These are phyloP conservation scores for Aspergillus cavernicola DNA, from an alignment of 495 filamentous ascomycete genomes.

Conservation along the genomic window DNA sequence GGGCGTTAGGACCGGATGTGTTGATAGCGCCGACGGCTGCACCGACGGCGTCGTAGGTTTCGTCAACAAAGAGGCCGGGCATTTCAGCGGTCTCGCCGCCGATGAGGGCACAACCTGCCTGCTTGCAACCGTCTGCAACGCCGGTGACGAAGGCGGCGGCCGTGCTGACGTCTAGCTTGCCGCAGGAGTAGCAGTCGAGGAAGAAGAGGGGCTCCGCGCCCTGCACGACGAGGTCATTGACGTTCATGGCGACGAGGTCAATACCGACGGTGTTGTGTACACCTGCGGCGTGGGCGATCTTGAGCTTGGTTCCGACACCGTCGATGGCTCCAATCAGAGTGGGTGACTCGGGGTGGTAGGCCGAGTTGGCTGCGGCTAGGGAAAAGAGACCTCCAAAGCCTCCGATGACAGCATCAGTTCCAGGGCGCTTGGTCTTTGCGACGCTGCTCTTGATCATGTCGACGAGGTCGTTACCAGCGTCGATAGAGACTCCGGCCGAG, in stretches of 20 bases:
- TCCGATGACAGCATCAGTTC: slow-evolving; percentile 86
- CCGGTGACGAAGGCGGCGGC: slow-evolving; percentile 81
- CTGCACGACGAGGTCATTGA: slow-evolving; percentile 94
- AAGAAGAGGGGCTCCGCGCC: slow-evolving; percentile 92
- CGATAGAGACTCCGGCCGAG: slow-evolving; percentile 86
- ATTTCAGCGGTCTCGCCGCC: slow-evolving; percentile 98
- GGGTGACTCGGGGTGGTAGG: slow-evolving; percentile 66
- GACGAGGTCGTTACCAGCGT: slow-evolving; percentile 87
- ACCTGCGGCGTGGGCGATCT: slow-evolving; percentile 81
- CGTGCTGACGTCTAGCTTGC: slow-evolving; percentile 70
- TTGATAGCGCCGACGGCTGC: slow-evolving; percentile 80
- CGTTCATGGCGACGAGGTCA: slow-evolving; percentile 97
- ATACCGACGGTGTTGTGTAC: slow-evolving; percentile 93
- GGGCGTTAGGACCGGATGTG: slow-evolving; percentile 44
- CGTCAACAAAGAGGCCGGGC: slow-evolving; percentile 81
- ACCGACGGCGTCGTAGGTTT: slow-evolving; percentile 88
- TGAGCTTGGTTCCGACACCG: slow-evolving; percentile 94
- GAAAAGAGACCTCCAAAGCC: slow-evolving; percentile 93
- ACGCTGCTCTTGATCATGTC: slow-evolving; percentile 83
- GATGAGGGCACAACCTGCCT: slow-evolving; percentile 82
- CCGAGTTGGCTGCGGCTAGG: slow-evolving; percentile 61
- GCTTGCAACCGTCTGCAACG: slow-evolving; percentile 76
- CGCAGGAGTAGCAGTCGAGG: slow-evolving; percentile 93
- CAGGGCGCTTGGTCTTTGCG: slow-evolving; percentile 71
- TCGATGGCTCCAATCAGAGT: slow-evolving; percentile 88